Evolutionary conservation across 1,284 basidiomycete species (phyloP).

Genomic region (Xerocomus tenax): DNA sequence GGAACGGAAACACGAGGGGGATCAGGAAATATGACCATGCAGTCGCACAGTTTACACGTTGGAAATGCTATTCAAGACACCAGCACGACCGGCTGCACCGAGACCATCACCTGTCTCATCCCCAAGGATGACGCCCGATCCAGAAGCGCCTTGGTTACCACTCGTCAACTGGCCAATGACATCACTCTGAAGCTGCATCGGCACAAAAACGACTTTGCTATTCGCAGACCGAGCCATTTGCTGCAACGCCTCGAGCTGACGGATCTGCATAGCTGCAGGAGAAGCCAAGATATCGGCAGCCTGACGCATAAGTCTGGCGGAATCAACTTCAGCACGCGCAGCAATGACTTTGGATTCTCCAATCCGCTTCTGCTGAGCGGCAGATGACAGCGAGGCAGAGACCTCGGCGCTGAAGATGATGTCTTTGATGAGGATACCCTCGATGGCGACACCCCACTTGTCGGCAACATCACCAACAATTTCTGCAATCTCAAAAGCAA

Average conservation of each 20-base stretch:
- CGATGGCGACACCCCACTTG: conserved; percentile 92
- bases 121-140: conserved; percentile 31
- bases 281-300: conserved; percentile 87
- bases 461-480: conserved; percentile 83
- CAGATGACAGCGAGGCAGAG: conserved; percentile 85
- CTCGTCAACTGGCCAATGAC: conserved; percentile 43
- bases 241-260: conserved; percentile 82
- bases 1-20: background rate
- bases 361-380: conserved; percentile 90
- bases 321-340: conserved; percentile 90
- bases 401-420: conserved; percentile 89
- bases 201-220: conserved; percentile 88
- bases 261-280: conserved; percentile 94
- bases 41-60: conserved; percentile 30
- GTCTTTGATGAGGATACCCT: conserved; percentile 90
- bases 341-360: conserved; percentile 96
- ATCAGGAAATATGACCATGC: background rate
- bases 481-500: conserved; percentile 92
- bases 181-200: conserved; percentile 82
- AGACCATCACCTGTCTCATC: conserved; percentile 41
- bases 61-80: conserved; percentile 46
- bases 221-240: conserved; percentile 65
- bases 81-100: conserved; percentile 42
- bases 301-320: conserved; percentile 89
- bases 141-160: conserved; percentile 27